phyloP scores from a whole-genome alignment of 1,139 yeast species.

The Pichia kudriavzevii region DNA sequence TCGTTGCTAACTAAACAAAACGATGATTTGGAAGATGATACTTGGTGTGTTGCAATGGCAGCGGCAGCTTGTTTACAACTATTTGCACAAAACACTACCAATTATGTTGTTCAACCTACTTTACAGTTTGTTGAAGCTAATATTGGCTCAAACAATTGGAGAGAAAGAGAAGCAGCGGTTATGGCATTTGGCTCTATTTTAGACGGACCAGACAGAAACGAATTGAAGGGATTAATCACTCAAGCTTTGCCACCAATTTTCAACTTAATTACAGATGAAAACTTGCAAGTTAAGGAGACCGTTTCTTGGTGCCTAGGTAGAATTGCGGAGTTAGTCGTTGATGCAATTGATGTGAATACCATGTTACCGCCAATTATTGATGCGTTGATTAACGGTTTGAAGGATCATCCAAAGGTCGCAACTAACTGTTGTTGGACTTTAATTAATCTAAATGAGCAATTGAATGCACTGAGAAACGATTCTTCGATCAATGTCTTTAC shows the following conservation, averaged over 20 bases:
- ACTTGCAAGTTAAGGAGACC: slow-evolving; percentile 86
- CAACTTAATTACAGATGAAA: slow-evolving; percentile 60
- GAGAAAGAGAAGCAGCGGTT: slow-evolving; percentile 91
- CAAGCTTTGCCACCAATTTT: slow-evolving; percentile 82
- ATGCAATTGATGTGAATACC: slow-evolving; percentile 58
- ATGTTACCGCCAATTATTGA: slow-evolving; percentile 64
- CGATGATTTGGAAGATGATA: slow-evolving; percentile 89
- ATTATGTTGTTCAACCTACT: slow-evolving; percentile 78
- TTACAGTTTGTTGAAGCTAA: slow-evolving; percentile 75
- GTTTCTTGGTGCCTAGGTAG: slow-evolving; percentile 98
- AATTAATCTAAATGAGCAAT: slow-evolving; percentile 83
- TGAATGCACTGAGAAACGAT: slow-evolving; percentile 38
- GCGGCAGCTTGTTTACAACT: slow-evolving; percentile 95
- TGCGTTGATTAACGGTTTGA: slow-evolving; percentile 70
- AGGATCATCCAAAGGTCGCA: slow-evolving; percentile 85
- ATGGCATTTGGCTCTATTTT: slow-evolving; percentile 98
- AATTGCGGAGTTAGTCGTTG: slow-evolving; percentile 81
- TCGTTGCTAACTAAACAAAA: slow-evolving; percentile 78
- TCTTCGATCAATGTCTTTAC: slow-evolving; percentile 57
- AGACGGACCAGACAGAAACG: slow-evolving; percentile 85
- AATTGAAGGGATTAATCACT: slow-evolving; percentile 57
- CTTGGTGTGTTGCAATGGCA: slow-evolving; percentile 98
- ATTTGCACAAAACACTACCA: slow-evolving; percentile 85
- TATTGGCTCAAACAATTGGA: slow-evolving; percentile 61
- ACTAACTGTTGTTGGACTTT: slow-evolving; percentile 97